Percentiles rank a stretch among this genome's conserved stretches.
These are phyloP conservation scores for Ophiostoma sp. DNA, from an alignment of 2,329 filamentous ascomycete species.

Conservation along the genomic window DNA sequence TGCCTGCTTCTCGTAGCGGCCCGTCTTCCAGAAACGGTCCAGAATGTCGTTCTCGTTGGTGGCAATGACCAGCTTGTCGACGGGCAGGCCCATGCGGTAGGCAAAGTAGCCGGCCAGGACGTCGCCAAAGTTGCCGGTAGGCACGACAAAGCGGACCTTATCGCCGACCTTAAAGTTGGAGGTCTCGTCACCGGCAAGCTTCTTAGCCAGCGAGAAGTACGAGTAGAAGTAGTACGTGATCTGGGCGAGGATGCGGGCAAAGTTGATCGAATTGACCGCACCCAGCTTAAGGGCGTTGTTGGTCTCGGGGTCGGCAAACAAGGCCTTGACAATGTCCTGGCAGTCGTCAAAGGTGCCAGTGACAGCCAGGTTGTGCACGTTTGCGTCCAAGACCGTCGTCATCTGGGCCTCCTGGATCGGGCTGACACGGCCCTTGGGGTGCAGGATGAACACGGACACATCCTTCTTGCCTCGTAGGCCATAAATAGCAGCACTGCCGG, in stretches of 20 bases:
- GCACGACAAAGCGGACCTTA: slow-evolving; percentile 78
- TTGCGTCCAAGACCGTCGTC: slow-evolving; percentile 85
- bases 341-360: slow-evolving; percentile 94
- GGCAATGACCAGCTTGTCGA: slow-evolving; percentile 77
- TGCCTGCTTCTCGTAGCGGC: slow-evolving; percentile 81
- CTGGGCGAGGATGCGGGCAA: slow-evolving; percentile 88
- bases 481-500: slow-evolving; percentile 92
- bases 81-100: slow-evolving; percentile 52
- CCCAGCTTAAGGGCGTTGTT: slow-evolving; percentile 80
- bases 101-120: slow-evolving; percentile 93
- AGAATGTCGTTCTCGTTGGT: slow-evolving; percentile 98
- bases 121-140: slow-evolving; percentile 92
- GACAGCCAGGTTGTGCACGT: slow-evolving; percentile 88
- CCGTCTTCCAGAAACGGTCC: slow-evolving; percentile 87
- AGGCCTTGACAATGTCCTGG: slow-evolving; percentile 91
- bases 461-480: slow-evolving; percentile 93
- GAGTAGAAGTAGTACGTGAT: slow-evolving; percentile 96
- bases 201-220: slow-evolving; percentile 73
- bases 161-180: slow-evolving; percentile 55
- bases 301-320: slow-evolving; percentile 80
- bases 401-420: slow-evolving; percentile 95
- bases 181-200: slow-evolving; percentile 40
- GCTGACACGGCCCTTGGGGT: slow-evolving; percentile 84
- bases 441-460: slow-evolving; percentile 90
- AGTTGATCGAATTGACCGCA: slow-evolving; percentile 96